A percentile compares a stretch with the other conserved stretches of the same genome.
Evolutionary conservation across 192 early-diverging fungal genomes (phyloP).

Genomic region (Phycomyces nitens): DNA sequence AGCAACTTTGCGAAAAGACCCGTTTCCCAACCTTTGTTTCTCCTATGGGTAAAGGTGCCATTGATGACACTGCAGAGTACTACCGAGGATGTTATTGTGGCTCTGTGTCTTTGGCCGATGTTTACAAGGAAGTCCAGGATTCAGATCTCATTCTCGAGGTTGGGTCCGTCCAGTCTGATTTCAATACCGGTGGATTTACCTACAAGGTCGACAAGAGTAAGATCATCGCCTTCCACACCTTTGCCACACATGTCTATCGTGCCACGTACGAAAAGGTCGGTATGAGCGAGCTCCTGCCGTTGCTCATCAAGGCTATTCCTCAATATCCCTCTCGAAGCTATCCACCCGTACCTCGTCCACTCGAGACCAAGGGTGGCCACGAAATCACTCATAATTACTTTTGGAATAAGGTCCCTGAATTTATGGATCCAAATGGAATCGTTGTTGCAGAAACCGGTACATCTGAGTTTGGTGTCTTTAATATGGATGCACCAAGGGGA

Average conservation of each 20-base stretch:
- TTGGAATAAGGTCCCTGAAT: constrained; percentile 38
- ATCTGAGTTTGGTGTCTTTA: constrained; percentile 37
- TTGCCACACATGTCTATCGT: constrained; percentile 34
- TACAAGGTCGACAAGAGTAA: constrained; percentile 30
- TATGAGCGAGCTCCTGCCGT: constrained; percentile 34
- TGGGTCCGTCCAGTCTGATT: constrained; percentile 45
- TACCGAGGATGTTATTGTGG: constrained; percentile 44
- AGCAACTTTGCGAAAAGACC: constrained; percentile 24
- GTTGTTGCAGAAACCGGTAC: constrained; percentile 49
- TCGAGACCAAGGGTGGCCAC: not conserved
- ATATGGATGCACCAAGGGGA: constrained; percentile 33
- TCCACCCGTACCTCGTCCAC: constrained; percentile 1
- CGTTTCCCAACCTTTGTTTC: constrained; percentile 40
- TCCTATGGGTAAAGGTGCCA: constrained; percentile 46
- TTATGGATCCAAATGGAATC: constrained; percentile 26
- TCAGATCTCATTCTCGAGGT: constrained; percentile 41
- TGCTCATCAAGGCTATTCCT: constrained; percentile 14
- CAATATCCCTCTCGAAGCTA: not conserved
- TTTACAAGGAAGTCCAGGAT: constrained; percentile 33
- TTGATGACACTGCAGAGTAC: constrained; percentile 32
- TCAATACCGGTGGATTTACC: constrained; percentile 54
- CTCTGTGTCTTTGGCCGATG: constrained; percentile 28
- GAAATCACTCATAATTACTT: constrained; percentile 41
- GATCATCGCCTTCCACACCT: constrained; percentile 40
- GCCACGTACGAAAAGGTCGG: constrained; percentile 41